Conservation (phyloP, 2,329 filamentous ascomycete species). For the Hortaea sp. region DNA sequence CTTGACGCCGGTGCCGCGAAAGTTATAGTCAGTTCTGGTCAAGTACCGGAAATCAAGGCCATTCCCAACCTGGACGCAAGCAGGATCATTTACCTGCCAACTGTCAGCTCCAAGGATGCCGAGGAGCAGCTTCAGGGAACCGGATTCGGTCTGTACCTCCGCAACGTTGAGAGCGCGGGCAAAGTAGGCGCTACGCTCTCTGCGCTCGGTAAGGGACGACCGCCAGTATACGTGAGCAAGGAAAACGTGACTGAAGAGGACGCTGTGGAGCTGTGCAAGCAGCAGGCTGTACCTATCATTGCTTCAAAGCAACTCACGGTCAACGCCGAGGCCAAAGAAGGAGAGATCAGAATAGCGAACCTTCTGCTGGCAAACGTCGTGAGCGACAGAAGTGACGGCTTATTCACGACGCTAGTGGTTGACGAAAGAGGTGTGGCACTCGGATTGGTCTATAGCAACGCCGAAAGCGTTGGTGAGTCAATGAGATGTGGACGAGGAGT, state of each 20-base stretch:
- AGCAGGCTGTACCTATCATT: conserved; percentile 58
- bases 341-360: conserved; percentile 55
- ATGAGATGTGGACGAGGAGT: conserved; percentile 73
- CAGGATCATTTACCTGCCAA: conserved; percentile 43
- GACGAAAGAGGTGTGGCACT: conserved; percentile 78
- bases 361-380: conserved; percentile 66
- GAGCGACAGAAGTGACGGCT: conserved; percentile 71
- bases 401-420: conserved; percentile 83
- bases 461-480: conserved; percentile 80
- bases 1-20: conserved; percentile 78
- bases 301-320: conserved; percentile 61
- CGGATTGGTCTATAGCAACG: conserved; percentile 88
- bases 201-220: conserved; percentile 39
- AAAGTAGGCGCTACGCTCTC: conserved; percentile 39
- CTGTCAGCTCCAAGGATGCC: conserved; percentile 35
- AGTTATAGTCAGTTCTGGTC: conserved; percentile 67
- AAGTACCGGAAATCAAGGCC: conserved; percentile 48
- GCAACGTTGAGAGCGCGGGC: conserved; percentile 27
- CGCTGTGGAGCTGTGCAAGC: conserved; percentile 32
- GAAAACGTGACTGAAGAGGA: conserved; percentile 29
- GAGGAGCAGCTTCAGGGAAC: conserved; percentile 34
- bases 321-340: conserved; percentile 47
- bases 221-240: conserved; percentile 43
- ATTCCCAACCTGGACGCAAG: conserved; percentile 44
- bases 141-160: conserved; percentile 36